These are phyloP conservation scores for Brettanomyces bruxellensis DNA, from an alignment of 805 yeast genomes.

Conservation along the genomic window DNA sequence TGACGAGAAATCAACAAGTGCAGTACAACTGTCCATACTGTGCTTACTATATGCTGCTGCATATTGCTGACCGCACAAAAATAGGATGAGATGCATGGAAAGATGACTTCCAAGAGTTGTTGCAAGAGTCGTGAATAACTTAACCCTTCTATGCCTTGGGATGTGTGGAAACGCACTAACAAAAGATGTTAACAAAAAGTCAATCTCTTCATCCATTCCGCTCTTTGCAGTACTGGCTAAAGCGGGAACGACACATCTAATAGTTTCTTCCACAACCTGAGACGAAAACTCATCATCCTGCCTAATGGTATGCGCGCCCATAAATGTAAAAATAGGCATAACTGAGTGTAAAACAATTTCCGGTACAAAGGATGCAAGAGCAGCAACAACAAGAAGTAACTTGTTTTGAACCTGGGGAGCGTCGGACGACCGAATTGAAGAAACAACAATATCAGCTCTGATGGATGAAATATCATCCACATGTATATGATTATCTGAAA, in stretches of 20 bases:
- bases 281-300: conserved; percentile 95
- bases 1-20: conserved; percentile 62
- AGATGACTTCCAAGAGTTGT: conserved; percentile 60
- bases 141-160: conserved; percentile 92
- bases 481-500: conserved; percentile 31
- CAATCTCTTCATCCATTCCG: conserved; percentile 55
- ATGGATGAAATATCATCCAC: conserved; percentile 53
- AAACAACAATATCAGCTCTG: conserved; percentile 85
- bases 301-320: conserved; percentile 96
- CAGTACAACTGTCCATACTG: conserved; percentile 56
- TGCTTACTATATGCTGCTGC: conserved; percentile 43
- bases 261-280: conserved; percentile 87
- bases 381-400: conserved; percentile 73
- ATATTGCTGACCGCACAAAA: conserved; percentile 76
- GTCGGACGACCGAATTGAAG: conserved; percentile 78
- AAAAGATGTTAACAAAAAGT: conserved; percentile 78
- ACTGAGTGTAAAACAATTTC: conserved; percentile 90
- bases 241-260: conserved; percentile 85
- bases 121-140: conserved; percentile 69
- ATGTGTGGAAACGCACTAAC: conserved; percentile 93
- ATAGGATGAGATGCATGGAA: conserved; percentile 64
- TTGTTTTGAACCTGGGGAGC: conserved; percentile 95
- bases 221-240: conserved; percentile 42
- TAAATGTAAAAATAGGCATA: conserved; percentile 98
- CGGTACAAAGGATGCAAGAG: conserved; percentile 81